Evolutionary conservation across 192 early-diverging fungal species (phyloP), one percentile per base, ranked within the genome.

Genomic region (Dissophora globulifera): DNA sequence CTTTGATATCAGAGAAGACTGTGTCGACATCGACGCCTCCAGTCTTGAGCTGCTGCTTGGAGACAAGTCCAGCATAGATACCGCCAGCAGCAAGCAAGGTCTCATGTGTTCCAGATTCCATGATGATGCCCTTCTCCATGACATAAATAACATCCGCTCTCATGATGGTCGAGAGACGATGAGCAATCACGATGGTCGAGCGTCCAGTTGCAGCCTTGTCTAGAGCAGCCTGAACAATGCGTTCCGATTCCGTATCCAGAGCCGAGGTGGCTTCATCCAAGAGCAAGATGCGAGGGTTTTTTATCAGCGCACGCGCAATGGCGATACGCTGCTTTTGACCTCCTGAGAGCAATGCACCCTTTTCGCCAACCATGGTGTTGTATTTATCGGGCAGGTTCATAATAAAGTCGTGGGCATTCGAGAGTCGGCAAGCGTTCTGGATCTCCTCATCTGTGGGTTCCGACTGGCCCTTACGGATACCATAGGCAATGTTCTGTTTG

Each of bases 251-350:
- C 35, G 93, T 90, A 66, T 97, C 96, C 48, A 97, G 72, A 9
- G 96, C 96, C 27, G 85, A 88, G 31, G 95, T 96, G 20, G 94
- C 94, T 55, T 97, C 96, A 80, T 98, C 96, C 8, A 97, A 78
- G 26, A 96, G 64, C 57, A 99, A 85, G 20, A 97, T 93, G 20
- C 76, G 79, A 2, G 96, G 95, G 82, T 96, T 91, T 76, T 93
- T 94, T 56, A 96, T 85, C 59, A 98, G 79, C 10, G 94, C 94
- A 30, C 96, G 87, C 15, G 96, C 96, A 88, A 98, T 97, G 45
- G 95, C 94, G 58, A 97, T 93, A 61, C 97, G 92, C 70, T 96
- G 97, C 79, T 96, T 96, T 78, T 98, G 96, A 16, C 96, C 96
- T 54, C 96, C 96, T 23, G 92, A 94, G 7, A 98, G 64, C 79